Evolutionary conservation across 345 rosid species (phyloP).

Genomic region (Lenwebbia sp.): DNA sequence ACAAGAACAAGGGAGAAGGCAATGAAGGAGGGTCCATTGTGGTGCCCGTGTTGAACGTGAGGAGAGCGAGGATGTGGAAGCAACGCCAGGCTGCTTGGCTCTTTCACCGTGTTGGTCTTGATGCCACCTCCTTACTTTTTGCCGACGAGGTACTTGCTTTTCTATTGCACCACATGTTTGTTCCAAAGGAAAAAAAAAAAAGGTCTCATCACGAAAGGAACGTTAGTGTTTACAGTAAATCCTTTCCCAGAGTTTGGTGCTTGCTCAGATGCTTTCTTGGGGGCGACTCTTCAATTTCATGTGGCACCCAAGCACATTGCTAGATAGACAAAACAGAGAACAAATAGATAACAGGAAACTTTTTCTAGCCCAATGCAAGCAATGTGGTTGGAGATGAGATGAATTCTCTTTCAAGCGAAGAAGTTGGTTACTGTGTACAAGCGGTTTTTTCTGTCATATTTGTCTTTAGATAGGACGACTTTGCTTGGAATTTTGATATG

Average conservation of each 20-base stretch:
- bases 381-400: not conserved
- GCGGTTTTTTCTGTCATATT: too few relatives aligned
- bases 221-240: not conserved
- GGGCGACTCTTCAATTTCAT: not conserved
- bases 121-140: slow-evolving; percentile 44
- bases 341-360: not conserved
- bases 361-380: not conserved
- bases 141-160: slow-evolving; percentile 42
- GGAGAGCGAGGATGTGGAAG: slow-evolving; percentile 50
- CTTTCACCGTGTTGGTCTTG: slow-evolving; percentile 46
- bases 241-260: not conserved
- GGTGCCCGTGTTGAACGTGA: slow-evolving; percentile 49
- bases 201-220: not conserved
- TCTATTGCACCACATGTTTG: not conserved
- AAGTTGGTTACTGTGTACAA: not conserved
- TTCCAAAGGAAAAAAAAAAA: not conserved
- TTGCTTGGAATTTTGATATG: not conserved
- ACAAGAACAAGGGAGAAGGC: slow-evolving; percentile 19
- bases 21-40: slow-evolving; percentile 7
- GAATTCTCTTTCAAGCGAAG: not conserved
- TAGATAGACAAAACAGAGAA: not conserved
- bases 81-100: slow-evolving; percentile 57
- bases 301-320: not conserved
- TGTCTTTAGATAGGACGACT: not conserved
- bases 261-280: not conserved